Evolutionary conservation across 768 basidiomycete species (phyloP).

Genomic region (Tricholoma flavovirens): DNA sequence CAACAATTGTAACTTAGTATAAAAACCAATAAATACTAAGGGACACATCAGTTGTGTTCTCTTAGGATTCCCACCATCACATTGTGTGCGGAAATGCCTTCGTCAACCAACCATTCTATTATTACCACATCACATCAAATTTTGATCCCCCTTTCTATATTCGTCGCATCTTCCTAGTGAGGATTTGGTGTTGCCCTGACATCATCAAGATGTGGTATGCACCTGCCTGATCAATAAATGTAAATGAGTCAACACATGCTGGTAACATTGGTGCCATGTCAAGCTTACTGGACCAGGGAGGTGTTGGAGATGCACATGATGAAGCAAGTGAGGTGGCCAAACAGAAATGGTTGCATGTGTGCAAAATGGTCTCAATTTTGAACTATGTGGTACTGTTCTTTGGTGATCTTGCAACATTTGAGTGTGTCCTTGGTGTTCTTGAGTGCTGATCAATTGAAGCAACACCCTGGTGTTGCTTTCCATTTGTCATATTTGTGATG

Average conservation of each 20-base stretch:
- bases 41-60: no score
- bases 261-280: constrained; percentile 16
- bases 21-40: no score
- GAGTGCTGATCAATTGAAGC: constrained; percentile 19
- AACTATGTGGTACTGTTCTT: constrained; percentile 16
- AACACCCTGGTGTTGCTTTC: constrained; percentile 22
- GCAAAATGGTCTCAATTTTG: neutral
- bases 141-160: no score
- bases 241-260: constrained; percentile 17
- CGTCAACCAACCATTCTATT: no score
- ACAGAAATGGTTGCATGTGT: neutral
- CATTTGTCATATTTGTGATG: constrained; percentile 26
- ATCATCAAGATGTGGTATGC: constrained; percentile 15
- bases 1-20: no score
- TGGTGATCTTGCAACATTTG: constrained; percentile 23
- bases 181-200: no score
- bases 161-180: no score
- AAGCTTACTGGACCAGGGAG: constrained; percentile 11
- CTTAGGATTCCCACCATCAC: no score
- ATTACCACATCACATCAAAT: no score
- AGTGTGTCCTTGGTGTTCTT: constrained; percentile 17
- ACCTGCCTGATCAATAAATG: constrained; percentile 16
- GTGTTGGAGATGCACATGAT: constrained; percentile 18
- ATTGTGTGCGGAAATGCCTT: no score
- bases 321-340: neutral